Base-by-base conservation (phyloP, 2,329 filamentous ascomycete genomes). In the Penicillium janthinellum region DNA sequence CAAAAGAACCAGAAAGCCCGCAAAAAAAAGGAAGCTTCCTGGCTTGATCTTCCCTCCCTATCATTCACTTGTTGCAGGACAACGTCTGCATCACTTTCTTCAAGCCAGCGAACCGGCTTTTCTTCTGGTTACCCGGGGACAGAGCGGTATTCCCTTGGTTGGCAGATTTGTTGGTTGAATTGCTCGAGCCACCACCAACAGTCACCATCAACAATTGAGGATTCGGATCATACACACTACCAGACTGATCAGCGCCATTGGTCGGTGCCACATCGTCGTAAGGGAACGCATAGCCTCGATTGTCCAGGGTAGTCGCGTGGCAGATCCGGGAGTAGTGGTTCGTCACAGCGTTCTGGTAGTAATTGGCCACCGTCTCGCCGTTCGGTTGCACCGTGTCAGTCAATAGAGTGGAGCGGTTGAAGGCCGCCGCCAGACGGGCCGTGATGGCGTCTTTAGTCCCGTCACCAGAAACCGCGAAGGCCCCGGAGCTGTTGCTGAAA, bases 361-460 rank as follows among this genome's bases (percentile, higher is more conserved):
- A 89, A 8, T 70, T 72, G 5, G 70, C 70, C 2, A 82, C 75
- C 0, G 68, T 62, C 70, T 85, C 83, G 53, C 79, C 78, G 56
- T 83, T 79, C 14, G 84, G 86, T 75, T 84, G 86, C 64, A 70
- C 67, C n/a, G 72, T 55, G 66, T 83, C 62, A 20, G 75, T 70
- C 52, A 90, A 75, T 61, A 95, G 75, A 11, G 89, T 93, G 37
- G 84, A 87, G 22, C 91, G 83, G 75, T 93, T 92, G 69, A 94
- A 85, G 0, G 88, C 90, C 1, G 91, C 90, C 0, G 88, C 84
- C 14, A 95, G 77, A n/a, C 91, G 83, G 0, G 91, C 89, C 8
- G 88, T 87, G 57, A 93, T 84, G 42, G 87, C 87, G 60, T 85
- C 83, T 71, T 82, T 80, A 68, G 81, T 77, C 2, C 75, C 70